phyloP scores from a whole-genome alignment of 176 grass and related monocot species.

The Canna indica region DNA sequence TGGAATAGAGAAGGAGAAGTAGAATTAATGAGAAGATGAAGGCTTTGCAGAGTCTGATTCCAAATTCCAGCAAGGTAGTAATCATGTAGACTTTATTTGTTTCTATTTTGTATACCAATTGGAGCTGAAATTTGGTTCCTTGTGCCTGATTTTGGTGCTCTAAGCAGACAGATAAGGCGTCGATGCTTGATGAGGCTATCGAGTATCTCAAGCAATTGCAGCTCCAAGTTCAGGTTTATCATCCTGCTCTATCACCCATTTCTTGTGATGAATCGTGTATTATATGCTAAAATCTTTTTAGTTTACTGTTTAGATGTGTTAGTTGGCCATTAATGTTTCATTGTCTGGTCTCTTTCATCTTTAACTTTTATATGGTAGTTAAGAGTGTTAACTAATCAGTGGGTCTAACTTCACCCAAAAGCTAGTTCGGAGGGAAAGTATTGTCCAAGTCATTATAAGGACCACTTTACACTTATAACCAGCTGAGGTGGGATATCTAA shows the following conservation, averaged over 20 bases:
- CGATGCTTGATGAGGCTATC: slow-evolving; percentile 95
- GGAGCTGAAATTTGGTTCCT: neutral
- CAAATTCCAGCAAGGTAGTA: slow-evolving; percentile 88
- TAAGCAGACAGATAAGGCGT: slow-evolving; percentile 84
- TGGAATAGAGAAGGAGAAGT: slow-evolving; percentile 70
- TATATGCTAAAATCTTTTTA: neutral
- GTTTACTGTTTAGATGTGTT: neutral
- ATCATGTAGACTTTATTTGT: neutral
- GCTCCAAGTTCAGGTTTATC: slow-evolving; percentile 85
- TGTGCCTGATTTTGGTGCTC: neutral
- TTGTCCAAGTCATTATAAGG: too few species aligned
- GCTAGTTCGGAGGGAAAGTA: too few species aligned
- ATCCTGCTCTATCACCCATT: neutral
- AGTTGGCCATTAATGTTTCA: neutral
- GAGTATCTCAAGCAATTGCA: slow-evolving; percentile 98
- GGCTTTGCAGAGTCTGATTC: slow-evolving; percentile 85
- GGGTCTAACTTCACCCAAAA: too few species aligned
- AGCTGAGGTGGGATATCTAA: too few species aligned
- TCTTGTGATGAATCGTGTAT: neutral
- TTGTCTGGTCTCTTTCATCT: neutral
- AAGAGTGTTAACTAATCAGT: too few species aligned
- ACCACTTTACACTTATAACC: too few species aligned
- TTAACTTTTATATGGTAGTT: neutral
- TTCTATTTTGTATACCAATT: neutral
- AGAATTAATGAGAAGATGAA: slow-evolving; percentile 99